Conservation (phyloP, 192 early-diverging fungal genomes). For the Rhizoclosmatium globosum region DNA sequence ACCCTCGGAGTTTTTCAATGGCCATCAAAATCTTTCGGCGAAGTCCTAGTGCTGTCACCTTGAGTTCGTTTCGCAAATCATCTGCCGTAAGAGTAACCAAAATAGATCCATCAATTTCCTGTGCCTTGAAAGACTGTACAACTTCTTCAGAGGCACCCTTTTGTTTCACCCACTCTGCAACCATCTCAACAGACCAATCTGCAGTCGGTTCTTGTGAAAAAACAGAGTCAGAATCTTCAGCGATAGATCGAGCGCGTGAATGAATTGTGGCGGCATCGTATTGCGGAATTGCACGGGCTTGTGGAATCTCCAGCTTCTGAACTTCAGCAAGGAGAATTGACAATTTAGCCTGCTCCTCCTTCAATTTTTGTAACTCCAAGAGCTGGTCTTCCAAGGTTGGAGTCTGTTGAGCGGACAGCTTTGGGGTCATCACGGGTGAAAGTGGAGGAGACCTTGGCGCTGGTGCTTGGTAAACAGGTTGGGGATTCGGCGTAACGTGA, state of each 20-base stretch:
- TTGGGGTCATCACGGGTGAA: too few species aligned
- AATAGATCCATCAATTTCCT: constrained; percentile 12
- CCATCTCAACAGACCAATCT: background rate
- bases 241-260: background rate
- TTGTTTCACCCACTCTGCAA: background rate
- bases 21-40: background rate
- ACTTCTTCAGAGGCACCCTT: background rate
- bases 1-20: background rate
- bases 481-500: too few species aligned
- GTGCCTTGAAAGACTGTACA: background rate
- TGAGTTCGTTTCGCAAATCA: background rate
- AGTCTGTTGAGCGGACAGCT: too few species aligned
- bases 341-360: background rate
- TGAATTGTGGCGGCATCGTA: too few species aligned
- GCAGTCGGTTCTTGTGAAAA: background rate
- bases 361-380: background rate
- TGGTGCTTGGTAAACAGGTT: too few species aligned
- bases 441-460: too few species aligned
- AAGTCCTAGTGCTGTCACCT: background rate
- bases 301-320: background rate
- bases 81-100: background rate
- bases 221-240: background rate
- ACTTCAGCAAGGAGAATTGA: constrained; percentile 3
- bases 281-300: too few species aligned
- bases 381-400: background rate